These are phyloP conservation scores for Dryadomyces sulphureus DNA, from an alignment of 2,329 filamentous ascomycete species.

Conservation along the genomic window DNA sequence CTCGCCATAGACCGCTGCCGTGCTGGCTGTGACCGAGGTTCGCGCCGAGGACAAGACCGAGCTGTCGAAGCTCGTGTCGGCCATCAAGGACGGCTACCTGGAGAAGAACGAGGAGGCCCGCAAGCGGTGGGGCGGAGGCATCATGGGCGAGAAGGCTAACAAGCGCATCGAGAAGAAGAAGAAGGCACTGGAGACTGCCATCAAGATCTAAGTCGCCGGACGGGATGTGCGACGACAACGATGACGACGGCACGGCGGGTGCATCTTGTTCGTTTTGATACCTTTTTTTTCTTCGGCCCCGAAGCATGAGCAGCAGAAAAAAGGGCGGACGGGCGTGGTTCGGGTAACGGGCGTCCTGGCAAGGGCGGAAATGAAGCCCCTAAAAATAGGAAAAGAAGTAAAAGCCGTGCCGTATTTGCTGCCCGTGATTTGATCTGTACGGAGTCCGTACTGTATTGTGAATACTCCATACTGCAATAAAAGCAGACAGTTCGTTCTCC, in stretches of 20 bases:
- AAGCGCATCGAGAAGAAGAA: constrained; percentile 67
- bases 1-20: constrained; percentile 64
- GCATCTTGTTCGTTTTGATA: not conserved
- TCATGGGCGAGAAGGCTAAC: constrained; percentile 94
- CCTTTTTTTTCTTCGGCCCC: constrained; percentile 1
- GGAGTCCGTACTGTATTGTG: not conserved
- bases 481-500: too few species aligned
- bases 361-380: not conserved
- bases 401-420: not conserved
- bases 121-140: constrained; percentile 97
- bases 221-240: too few species aligned
- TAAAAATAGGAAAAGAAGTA: not conserved
- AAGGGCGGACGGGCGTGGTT: not conserved
- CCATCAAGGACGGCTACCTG: constrained; percentile 95
- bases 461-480: too few species aligned
- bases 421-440: not conserved
- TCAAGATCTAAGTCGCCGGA: constrained; percentile 90
- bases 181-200: constrained; percentile 85
- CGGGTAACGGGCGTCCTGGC: not conserved
- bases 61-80: constrained; percentile 88
- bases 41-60: constrained; percentile 97
- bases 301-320: not conserved
- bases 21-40: constrained; percentile 90
- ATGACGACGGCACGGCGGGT: not conserved
- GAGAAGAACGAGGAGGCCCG: constrained; percentile 88